Conservation (phyloP, 768 basidiomycete genomes). For the Mycena olivaceomarginata region DNA sequence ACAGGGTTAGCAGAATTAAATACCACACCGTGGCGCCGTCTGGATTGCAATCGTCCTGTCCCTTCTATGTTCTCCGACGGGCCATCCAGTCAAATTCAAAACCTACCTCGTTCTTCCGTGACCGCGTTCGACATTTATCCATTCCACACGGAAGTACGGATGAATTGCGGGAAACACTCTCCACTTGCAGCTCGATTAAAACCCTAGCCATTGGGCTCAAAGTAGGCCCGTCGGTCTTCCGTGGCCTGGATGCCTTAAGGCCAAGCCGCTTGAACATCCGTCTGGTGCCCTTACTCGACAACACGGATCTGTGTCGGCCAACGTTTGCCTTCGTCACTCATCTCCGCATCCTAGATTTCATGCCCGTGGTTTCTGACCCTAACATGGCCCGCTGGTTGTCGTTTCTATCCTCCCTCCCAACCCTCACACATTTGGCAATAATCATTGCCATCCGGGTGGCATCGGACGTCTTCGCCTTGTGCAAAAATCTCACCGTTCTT, state of each 20-base stretch:
- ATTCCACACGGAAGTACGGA: background rate
- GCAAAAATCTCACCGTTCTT: background rate
- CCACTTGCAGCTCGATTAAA: background rate
- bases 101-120: background rate
- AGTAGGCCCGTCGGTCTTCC: background rate
- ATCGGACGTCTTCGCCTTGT: background rate
- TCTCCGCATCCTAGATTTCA: background rate
- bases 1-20: slow-evolving; percentile 2
- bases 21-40: background rate
- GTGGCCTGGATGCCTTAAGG: background rate
- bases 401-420: background rate
- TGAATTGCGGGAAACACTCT: background rate
- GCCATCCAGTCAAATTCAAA: slow-evolving; percentile 5
- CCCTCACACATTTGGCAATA: background rate
- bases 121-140: background rate
- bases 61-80: background rate
- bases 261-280: background rate
- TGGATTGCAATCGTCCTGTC: too few relatives aligned
- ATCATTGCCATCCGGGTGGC: background rate
- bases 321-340: background rate
- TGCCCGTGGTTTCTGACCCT: background rate
- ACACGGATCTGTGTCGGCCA: background rate
- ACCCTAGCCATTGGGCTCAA: background rate
- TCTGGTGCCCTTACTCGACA: background rate
- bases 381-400: background rate